Conservation (phyloP, 768 basidiomycete species). For the Steccherinum ochraceum region DNA sequence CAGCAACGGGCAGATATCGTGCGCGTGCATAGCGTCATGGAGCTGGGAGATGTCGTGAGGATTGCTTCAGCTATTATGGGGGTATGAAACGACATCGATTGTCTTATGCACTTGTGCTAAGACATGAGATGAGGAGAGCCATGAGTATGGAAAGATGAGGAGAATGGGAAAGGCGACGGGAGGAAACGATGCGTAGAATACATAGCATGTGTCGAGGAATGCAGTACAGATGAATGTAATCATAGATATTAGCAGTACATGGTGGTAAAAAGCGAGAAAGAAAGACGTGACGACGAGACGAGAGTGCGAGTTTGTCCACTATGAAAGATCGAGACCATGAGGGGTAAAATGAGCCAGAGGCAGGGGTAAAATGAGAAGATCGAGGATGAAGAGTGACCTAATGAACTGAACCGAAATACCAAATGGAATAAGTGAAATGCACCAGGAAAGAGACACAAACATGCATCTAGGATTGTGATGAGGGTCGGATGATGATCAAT, state of each 20-base stretch:
- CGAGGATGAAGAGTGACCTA: too few species aligned
- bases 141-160: too few species aligned
- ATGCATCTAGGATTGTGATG: neutral
- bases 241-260: neutral
- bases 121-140: neutral
- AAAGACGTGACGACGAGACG: neutral
- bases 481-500: neutral
- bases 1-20: conserved; percentile 70
- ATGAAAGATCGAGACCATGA: neutral
- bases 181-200: neutral
- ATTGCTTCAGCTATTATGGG: conserved; percentile 34
- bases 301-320: neutral
- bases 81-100: neutral
- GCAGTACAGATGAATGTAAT: neutral
- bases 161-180: neutral
- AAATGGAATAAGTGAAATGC: neutral
- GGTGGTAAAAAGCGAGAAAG: neutral
- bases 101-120: neutral
- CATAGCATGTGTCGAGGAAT: neutral
- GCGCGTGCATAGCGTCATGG: conserved; percentile 75
- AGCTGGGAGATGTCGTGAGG: conserved; percentile 67
- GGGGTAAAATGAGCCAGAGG: neutral
- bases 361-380: too few species aligned
- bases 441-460: neutral
- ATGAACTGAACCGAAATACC: neutral